Conservation (phyloP, 2,329 filamentous ascomycete species). For the Coniochaeta ligniaria region DNA sequence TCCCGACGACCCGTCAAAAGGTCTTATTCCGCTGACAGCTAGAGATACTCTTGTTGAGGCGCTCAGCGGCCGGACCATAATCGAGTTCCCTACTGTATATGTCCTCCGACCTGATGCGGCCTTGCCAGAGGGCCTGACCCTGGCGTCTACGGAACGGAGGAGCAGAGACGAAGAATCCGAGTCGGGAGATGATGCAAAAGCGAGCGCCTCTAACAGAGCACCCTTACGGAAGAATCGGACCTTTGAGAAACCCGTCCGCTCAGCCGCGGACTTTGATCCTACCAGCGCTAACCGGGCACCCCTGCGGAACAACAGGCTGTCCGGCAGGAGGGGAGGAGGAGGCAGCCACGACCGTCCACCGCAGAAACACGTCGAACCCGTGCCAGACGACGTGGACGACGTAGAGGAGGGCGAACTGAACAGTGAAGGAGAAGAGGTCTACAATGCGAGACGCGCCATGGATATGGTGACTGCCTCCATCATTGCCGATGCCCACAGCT, state of each 20-base stretch:
- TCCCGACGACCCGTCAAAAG: neutral
- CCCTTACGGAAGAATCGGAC: neutral
- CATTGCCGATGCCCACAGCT: neutral
- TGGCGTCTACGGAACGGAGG: conserved; percentile 15
- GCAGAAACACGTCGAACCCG: neutral
- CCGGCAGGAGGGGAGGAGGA: neutral
- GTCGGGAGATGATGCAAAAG: neutral
- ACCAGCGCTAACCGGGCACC: neutral
- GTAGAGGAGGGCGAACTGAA: neutral
- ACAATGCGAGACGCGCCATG: neutral
- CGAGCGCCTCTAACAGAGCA: neutral
- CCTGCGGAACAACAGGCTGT: neutral
- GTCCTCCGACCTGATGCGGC: conserved; percentile 31
- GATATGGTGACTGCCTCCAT: neutral
- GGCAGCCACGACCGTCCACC: neutral
- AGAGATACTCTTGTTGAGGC: conserved; percentile 39
- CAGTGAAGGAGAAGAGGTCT: neutral
- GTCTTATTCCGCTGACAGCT: conserved; percentile 47
- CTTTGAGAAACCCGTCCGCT: neutral
- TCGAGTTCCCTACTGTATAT: conserved; percentile 69
- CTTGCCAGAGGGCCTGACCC: conserved; percentile 15
- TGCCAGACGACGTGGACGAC: neutral
- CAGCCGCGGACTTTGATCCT: neutral
- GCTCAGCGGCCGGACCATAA: conserved; percentile 49
- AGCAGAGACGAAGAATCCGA: neutral